A percentile compares a stretch with the other conserved stretches of the same genome.
Evolutionary conservation across 352 stramenopile genomes (phyloP).

Genomic region (Pythium myriotylum): DNA sequence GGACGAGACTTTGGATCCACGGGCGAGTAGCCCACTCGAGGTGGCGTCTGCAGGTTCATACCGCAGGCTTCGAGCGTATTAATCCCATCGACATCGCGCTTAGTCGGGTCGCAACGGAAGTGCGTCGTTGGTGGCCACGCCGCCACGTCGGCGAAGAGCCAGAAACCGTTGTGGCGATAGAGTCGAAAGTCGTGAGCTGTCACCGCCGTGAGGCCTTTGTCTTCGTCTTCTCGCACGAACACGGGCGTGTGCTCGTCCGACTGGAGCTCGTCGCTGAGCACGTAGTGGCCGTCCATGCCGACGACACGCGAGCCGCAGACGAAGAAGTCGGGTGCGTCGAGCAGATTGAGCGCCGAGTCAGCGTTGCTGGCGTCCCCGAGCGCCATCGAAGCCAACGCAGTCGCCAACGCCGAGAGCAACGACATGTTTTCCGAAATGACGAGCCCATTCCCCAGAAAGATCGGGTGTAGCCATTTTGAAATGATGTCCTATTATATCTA

Average conservation of each 20-base stretch:
- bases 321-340: slow-evolving; percentile 38
- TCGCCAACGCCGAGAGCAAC: neutral
- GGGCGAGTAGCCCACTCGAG: slow-evolving; percentile 43
- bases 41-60: slow-evolving; percentile 37
- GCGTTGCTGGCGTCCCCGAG: neutral
- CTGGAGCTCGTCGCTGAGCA: slow-evolving; percentile 32
- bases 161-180: slow-evolving; percentile 66
- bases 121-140: slow-evolving; percentile 55
- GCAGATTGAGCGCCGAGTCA: slow-evolving; percentile 17
- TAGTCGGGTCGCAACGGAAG: slow-evolving; percentile 67
- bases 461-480: neutral
- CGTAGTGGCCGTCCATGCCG: slow-evolving; percentile 62
- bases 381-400: neutral
- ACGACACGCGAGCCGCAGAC: slow-evolving; percentile 50
- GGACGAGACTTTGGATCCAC: slow-evolving; percentile 13
- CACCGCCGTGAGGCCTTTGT: slow-evolving; percentile 11
- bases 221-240: slow-evolving; percentile 47
- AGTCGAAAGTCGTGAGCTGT: slow-evolving; percentile 46
- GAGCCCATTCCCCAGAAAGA: neutral
- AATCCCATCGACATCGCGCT: slow-evolving; percentile 22
- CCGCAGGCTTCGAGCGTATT: slow-evolving; percentile 30
- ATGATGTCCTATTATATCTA: no score
- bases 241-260: slow-evolving; percentile 44
- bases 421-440: neutral
- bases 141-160: slow-evolving; percentile 63